A percentile compares a stretch with the other conserved stretches of the same genome.
Conservation (phyloP, 2,329 filamentous ascomycete genomes). For the Diaporthe sp. region DNA sequence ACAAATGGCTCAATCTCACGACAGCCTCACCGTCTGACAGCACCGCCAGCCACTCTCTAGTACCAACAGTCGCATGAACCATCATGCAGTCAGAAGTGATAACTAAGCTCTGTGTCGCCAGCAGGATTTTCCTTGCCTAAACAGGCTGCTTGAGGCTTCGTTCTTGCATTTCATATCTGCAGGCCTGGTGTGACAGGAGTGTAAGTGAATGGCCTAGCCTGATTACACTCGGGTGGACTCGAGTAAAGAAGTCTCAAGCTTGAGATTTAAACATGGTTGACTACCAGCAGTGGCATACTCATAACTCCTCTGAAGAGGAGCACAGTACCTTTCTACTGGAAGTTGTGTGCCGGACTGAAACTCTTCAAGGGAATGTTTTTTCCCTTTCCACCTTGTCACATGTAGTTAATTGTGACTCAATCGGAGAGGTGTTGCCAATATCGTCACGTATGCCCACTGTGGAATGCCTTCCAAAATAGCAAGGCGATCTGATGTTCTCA, state of each 20-base stretch:
- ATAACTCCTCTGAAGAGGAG: not conserved
- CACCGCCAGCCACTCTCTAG: not conserved
- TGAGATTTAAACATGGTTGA: not conserved
- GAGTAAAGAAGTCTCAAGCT: no score
- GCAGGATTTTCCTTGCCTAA: not conserved
- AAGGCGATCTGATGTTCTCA: not conserved
- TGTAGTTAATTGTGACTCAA: no score
- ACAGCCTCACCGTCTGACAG: slow-evolving; percentile 32
- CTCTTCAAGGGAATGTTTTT: not conserved
- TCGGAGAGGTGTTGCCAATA: not conserved
- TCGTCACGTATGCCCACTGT: not conserved
- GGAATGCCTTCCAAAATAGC: not conserved
- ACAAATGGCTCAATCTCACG: slow-evolving; percentile 23
- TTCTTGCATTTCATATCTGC: not conserved
- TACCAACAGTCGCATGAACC: not conserved
- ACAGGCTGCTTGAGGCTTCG: not conserved
- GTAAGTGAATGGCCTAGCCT: not conserved
- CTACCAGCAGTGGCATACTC: not conserved
- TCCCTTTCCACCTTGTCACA: not conserved
- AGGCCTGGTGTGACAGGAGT: not conserved
- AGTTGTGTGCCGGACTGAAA: not conserved
- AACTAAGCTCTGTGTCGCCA: not conserved
- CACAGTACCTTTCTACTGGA: not conserved
- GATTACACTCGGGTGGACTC: not conserved
- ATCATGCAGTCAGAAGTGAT: not conserved